Evolutionary conservation across 1,139 yeast genomes (phyloP).

Genomic region (Blastobotrys arbuscula): DNA sequence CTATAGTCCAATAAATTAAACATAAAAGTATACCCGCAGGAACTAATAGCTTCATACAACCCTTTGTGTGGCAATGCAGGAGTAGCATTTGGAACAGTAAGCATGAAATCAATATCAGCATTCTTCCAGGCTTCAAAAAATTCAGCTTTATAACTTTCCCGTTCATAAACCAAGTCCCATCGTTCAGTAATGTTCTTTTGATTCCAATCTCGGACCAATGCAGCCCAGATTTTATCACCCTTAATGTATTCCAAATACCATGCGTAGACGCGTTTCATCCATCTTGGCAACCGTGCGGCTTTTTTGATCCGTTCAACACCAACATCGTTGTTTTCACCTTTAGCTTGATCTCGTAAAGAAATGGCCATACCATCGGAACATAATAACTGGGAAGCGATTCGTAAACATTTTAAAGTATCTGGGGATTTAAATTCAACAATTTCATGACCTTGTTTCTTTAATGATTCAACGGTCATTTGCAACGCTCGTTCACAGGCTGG

Average conservation of each 20-base stretch:
- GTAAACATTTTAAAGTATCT: slow-evolving; percentile 37
- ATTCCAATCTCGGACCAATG: slow-evolving; percentile 38
- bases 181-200: slow-evolving; percentile 36
- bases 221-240: slow-evolving; percentile 38
- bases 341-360: slow-evolving; percentile 31
- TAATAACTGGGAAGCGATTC: slow-evolving; percentile 37
- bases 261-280: slow-evolving; percentile 35
- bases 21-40: slow-evolving; percentile 51
- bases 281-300: slow-evolving; percentile 35
- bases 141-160: slow-evolving; percentile 36
- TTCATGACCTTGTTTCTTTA: slow-evolving; percentile 52
- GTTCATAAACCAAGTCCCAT: slow-evolving; percentile 36
- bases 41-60: slow-evolving; percentile 34
- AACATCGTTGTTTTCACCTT: slow-evolving; percentile 36
- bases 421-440: slow-evolving; percentile 53
- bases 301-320: slow-evolving; percentile 34
- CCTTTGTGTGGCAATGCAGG: slow-evolving; percentile 39
- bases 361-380: slow-evolving; percentile 34
- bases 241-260: slow-evolving; percentile 33
- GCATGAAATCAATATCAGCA: slow-evolving; percentile 35
- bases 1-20: slow-evolving; percentile 56
- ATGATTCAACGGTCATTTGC: slow-evolving; percentile 41
- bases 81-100: slow-evolving; percentile 39
- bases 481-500: slow-evolving; percentile 63
- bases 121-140: slow-evolving; percentile 36